These are phyloP conservation scores for Luffa acutangula DNA, from an alignment of 306 rosid species.

Conservation along the genomic window DNA sequence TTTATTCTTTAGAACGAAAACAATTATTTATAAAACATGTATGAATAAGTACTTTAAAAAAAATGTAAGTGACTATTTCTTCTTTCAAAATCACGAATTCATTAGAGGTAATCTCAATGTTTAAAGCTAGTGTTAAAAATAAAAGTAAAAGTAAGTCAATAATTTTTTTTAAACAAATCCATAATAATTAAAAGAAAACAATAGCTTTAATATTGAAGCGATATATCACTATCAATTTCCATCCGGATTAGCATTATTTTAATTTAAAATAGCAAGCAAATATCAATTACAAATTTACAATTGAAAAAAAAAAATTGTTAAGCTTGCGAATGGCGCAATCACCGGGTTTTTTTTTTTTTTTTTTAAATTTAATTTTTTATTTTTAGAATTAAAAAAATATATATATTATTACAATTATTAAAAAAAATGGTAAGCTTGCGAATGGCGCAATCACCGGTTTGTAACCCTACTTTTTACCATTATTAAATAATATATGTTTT, in stretches of 20 bases:
- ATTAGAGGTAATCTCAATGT: not conserved
- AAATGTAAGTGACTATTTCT: too few species aligned
- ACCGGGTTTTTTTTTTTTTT: not conserved
- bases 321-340: constrained; percentile 6
- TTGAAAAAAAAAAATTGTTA: not conserved
- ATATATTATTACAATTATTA: too few species aligned
- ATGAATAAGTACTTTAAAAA: not conserved
- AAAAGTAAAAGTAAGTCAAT: not conserved
- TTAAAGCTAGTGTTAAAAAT: not conserved
- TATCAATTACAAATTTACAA: not conserved
- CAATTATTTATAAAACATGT: not conserved
- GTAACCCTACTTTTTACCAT: not conserved
- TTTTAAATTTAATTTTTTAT: too few species aligned
- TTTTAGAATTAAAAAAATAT: too few species aligned
- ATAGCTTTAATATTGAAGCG: not conserved
- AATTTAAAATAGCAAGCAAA: not conserved
- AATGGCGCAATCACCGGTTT: constrained; percentile 8
- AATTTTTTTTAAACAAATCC: not conserved
- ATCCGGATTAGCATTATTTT: not conserved
- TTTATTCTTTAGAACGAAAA: not conserved
- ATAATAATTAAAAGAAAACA: not conserved
- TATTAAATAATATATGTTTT: not conserved
- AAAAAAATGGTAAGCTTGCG: not conserved
- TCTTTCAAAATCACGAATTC: too few species aligned
- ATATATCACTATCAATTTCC: not conserved